These are phyloP conservation scores for Phyllosticta citribraziliensis DNA, from an alignment of 2,329 filamentous ascomycete species.

Conservation along the genomic window DNA sequence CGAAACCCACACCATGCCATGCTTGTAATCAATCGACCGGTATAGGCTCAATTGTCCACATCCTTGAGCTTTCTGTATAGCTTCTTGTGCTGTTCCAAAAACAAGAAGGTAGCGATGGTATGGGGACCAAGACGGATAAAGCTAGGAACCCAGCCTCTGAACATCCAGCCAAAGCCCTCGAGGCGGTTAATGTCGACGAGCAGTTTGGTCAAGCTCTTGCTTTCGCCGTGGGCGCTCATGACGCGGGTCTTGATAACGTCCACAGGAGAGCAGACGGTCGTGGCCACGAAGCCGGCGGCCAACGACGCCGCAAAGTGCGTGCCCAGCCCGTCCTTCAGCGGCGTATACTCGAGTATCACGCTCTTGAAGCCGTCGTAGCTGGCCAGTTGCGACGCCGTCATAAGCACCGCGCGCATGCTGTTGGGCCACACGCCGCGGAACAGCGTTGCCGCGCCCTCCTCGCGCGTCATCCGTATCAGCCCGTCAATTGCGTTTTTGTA, in stretches of 20 bases:
- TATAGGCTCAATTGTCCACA: background rate
- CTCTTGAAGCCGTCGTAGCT: conserved; percentile 78
- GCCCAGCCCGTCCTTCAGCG: conserved; percentile 55
- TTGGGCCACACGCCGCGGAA: conserved; percentile 85
- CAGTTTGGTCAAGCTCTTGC: conserved; percentile 47
- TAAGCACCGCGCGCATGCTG: conserved; percentile 68
- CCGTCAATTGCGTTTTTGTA: conserved; percentile 87
- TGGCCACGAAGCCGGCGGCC: conserved; percentile 71
- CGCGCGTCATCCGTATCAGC: conserved; percentile 72
- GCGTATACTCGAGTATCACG: conserved; percentile 54
- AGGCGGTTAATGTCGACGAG: conserved; percentile 57
- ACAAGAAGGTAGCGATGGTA: conserved; percentile 79
- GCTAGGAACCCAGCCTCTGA: conserved; percentile 82
- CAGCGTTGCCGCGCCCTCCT: conserved; percentile 66
- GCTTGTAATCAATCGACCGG: background rate
- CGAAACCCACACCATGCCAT: background rate
- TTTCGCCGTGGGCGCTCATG: conserved; percentile 55
- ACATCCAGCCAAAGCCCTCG: conserved; percentile 74
- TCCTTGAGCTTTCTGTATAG: conserved; percentile 41
- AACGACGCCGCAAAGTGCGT: conserved; percentile 74
- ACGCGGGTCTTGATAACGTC: conserved; percentile 85
- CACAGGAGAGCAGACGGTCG: conserved; percentile 74
- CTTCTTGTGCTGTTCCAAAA: conserved; percentile 79
- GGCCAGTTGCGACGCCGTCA: conserved; percentile 77
- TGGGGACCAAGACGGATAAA: conserved; percentile 61